Evolutionary conservation across 805 yeast species (phyloP).

Genomic region (Candida manassasensis): DNA sequence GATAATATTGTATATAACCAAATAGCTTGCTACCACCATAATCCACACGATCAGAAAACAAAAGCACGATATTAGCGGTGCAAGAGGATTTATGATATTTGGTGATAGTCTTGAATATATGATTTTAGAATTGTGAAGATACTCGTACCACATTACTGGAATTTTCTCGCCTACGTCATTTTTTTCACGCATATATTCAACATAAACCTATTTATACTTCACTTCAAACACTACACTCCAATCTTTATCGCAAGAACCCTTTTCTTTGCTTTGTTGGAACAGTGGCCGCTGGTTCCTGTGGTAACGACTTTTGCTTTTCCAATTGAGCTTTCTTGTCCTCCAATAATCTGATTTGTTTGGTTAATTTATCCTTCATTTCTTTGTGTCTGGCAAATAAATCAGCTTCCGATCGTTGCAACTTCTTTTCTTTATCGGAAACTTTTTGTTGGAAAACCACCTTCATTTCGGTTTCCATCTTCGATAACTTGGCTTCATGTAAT

Average conservation of each 20-base stretch:
- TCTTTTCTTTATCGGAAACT: constrained; percentile 94
- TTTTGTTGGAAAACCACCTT: constrained; percentile 93
- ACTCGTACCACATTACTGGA: too few relatives aligned
- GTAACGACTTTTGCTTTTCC: constrained; percentile 54
- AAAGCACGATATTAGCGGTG: too few relatives aligned
- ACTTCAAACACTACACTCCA: too few relatives aligned
- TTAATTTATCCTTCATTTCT: constrained; percentile 93
- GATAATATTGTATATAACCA: too few relatives aligned
- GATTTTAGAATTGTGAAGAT: too few relatives aligned
- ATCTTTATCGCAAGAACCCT: constrained; percentile 65
- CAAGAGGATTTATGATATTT: too few relatives aligned
- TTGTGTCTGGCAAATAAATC: constrained; percentile 93
- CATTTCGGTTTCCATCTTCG: constrained; percentile 95
- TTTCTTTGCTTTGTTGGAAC: constrained; percentile 51
- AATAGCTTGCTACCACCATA: too few relatives aligned
- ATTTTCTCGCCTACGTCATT: too few relatives aligned
- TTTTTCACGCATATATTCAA: too few relatives aligned
- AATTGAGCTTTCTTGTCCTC: constrained; percentile 87
- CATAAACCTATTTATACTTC: too few relatives aligned
- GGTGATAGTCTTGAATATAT: too few relatives aligned
- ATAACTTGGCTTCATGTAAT: constrained; percentile 87
- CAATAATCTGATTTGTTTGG: constrained; percentile 80
- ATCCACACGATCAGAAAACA: too few relatives aligned
- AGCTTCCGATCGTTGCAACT: constrained; percentile 93
- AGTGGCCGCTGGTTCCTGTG: constrained; percentile 42